Evolutionary conservation across 139 green algal species (phyloP).

Genomic region (Pseudopediastrum boryanum): DNA sequence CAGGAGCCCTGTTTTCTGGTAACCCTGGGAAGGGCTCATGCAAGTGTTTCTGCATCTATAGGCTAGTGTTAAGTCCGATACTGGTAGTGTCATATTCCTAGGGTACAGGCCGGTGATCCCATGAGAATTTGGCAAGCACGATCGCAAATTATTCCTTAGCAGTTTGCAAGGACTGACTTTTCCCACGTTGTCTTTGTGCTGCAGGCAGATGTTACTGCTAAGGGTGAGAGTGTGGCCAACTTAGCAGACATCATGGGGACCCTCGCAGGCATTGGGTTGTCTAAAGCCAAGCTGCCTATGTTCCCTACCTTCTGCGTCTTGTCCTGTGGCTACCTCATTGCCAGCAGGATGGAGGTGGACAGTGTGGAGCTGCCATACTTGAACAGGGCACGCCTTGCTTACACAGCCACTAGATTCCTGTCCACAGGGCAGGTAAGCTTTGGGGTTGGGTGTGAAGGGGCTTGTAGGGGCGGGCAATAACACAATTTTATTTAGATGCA

Average conservation of each 20-base stretch:
- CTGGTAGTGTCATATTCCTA: too few species aligned
- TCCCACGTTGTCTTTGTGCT: not conserved
- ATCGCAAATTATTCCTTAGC: too few species aligned
- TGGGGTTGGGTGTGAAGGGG: not conserved
- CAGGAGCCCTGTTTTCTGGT: too few species aligned
- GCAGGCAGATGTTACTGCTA: conserved; percentile 81
- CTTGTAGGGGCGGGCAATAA: not conserved
- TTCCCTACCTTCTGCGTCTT: conserved; percentile 74
- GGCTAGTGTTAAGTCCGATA: too few species aligned
- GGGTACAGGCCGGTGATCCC: too few species aligned
- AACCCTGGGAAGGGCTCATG: too few species aligned
- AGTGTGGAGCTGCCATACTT: conserved; percentile 84
- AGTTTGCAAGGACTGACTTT: too few species aligned
- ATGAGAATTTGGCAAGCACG: too few species aligned
- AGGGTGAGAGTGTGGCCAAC: conserved; percentile 87
- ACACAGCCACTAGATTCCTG: conserved; percentile 28
- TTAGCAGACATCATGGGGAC: conserved; percentile 86
- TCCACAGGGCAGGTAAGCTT: not conserved
- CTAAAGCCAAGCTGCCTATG: conserved; percentile 50
- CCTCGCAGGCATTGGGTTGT: conserved; percentile 59
- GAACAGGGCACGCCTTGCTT: conserved; percentile 73
- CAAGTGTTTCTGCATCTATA: too few species aligned
- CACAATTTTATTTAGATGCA: too few species aligned
- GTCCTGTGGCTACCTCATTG: conserved; percentile 64
- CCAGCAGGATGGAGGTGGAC: conserved; percentile 72